These are phyloP conservation scores for Aspergillus kassunensis DNA, from an alignment of 495 filamentous ascomycete genomes.

Conservation along the genomic window DNA sequence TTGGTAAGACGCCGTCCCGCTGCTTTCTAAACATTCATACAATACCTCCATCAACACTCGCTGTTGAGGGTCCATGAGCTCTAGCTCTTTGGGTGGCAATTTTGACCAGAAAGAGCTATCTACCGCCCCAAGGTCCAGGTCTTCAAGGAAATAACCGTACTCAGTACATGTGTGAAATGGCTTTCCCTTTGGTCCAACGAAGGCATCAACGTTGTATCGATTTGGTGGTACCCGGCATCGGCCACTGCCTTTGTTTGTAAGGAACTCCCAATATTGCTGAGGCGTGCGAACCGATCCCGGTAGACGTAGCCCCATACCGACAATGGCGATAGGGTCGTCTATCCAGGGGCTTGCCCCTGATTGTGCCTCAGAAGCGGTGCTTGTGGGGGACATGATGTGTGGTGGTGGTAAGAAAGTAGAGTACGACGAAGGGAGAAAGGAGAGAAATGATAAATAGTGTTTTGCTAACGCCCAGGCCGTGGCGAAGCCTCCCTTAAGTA, in stretches of 20 bases:
- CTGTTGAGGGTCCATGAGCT: constrained; percentile 55
- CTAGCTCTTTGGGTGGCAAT: constrained; percentile 41
- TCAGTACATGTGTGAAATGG: constrained; percentile 18
- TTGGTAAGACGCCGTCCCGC: constrained; percentile 42
- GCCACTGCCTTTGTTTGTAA: neutral
- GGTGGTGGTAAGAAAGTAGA: no score
- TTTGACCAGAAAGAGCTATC: constrained; percentile 33
- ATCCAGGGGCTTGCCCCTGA: neutral
- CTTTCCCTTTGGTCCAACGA: constrained; percentile 6
- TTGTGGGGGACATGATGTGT: neutral
- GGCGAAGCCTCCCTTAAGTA: no score
- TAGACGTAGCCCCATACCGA: constrained; percentile 45
- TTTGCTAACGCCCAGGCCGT: no score
- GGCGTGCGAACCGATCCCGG: constrained; percentile 39
- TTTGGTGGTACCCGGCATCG: constrained; percentile 13
- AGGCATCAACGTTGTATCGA: constrained; percentile 12
- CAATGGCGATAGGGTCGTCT: constrained; percentile 40
- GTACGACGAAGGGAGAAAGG: no score
- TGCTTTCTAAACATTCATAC: constrained; percentile 32
- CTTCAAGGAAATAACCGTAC: constrained; percentile 50
- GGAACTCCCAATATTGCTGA: constrained; percentile 5
- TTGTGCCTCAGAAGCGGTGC: neutral
- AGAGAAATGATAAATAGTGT: no score
- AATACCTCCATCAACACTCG: constrained; percentile 51
- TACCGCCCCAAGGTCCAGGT: constrained; percentile 15